Evolutionary conservation across 352 stramenopile genomes (phyloP), one percentile per base, ranked within the genome.

Genomic region (Peronospora belbahrii): DNA sequence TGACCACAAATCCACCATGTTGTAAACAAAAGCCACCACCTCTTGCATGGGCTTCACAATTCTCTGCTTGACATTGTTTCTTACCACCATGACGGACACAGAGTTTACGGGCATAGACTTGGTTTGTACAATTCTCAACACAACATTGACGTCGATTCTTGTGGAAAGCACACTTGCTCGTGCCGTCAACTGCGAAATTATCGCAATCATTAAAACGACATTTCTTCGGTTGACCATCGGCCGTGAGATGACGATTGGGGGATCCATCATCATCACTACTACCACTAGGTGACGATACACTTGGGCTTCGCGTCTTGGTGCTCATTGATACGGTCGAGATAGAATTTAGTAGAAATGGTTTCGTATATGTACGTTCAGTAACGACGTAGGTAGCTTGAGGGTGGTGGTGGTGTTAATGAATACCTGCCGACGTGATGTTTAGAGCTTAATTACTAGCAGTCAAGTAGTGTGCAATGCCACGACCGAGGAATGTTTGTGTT

Each of bases 161-260:
- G 62, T 90, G 78, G 56, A 88, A 87, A 20, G 74, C 62, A 58
- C 78, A 90, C 54, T 87, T 87, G 69, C 62, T 66, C 6, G 74
- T 85, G 58, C 75, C 78, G 45, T 85, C 69, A 33, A 84, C 66
- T 2, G 71, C 70, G 18, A 76, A 53, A 59, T 85, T 87, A 48
- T 82, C 75, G 53, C 78, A 90, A 52, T 86, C 73, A 34, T 90
- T 90, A 51, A 90, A 90, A 48, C 71, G 67, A 54, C 78, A 90
- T 56, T 84, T 86, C 42, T 65, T 65, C 42, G 61, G 52, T 42
- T 79, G 72, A 47, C 54, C 66, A 23, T 52, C 34, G 11, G 55
- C 27, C 22, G 52, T 51, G 23, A 47, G 40, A 40, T 48, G 40
- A n/a, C 23, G 27, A 28, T 23, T 31, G 0, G 59, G 53, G 15